A percentile compares a stretch with the other conserved stretches of the same genome.
These are phyloP conservation scores for Madurella mycetomatis DNA, from an alignment of 2,329 filamentous ascomycete species.

Conservation along the genomic window DNA sequence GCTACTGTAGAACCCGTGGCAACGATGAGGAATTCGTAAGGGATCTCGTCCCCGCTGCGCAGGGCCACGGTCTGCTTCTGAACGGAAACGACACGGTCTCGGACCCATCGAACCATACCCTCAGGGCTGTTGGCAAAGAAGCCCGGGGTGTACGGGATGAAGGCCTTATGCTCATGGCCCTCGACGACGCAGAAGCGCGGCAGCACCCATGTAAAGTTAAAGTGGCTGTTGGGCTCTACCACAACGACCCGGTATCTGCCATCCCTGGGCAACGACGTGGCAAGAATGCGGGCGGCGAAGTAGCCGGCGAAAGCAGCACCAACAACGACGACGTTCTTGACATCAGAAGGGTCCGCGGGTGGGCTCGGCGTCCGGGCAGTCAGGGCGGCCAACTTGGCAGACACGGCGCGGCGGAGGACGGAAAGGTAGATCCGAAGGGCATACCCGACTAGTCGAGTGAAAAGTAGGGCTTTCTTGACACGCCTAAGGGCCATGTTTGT, in stretches of 20 bases:
- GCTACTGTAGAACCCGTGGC: conserved; percentile 49
- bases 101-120: conserved; percentile 19
- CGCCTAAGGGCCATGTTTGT: conserved; percentile 10
- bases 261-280: conserved; percentile 43
- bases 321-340: conserved; percentile 48
- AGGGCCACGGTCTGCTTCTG: conserved; percentile 37
- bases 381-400: conserved; percentile 6
- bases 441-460: conserved; percentile 14
- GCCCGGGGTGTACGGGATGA: conserved; percentile 49
- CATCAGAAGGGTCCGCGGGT: conserved; percentile 7
- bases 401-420: conserved; percentile 5
- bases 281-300: conserved; percentile 44
- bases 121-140: conserved; percentile 24
- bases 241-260: conserved; percentile 48
- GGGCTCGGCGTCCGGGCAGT: background rate
- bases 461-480: conserved; percentile 11
- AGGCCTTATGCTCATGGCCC: conserved; percentile 55
- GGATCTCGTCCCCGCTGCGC: conserved; percentile 39
- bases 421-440: conserved; percentile 9
- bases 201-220: conserved; percentile 57
- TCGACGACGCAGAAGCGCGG: conserved; percentile 54
- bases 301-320: conserved; percentile 57
- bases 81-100: conserved; percentile 36
- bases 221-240: conserved; percentile 56
- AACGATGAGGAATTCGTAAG: conserved; percentile 53